These are phyloP conservation scores for Lenwebbia sp. DNA, from an alignment of 345 rosid genomes.

Conservation along the genomic window DNA sequence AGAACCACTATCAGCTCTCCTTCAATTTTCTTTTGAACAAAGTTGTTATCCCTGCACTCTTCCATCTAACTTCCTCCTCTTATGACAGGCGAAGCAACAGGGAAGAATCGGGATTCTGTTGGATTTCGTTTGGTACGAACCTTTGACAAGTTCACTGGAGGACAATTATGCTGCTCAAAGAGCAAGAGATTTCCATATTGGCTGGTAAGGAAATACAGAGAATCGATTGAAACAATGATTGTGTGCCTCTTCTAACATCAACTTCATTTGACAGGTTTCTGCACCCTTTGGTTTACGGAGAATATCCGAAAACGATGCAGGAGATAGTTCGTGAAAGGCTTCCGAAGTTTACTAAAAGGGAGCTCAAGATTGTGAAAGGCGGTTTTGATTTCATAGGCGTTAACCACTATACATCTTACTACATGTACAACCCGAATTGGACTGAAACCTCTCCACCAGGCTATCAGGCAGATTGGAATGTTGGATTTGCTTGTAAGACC, in stretches of 20 bases:
- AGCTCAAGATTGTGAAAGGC: constrained; percentile 40
- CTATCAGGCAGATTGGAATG: constrained; percentile 54
- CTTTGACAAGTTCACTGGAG: constrained; percentile 36
- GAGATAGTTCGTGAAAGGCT: constrained; percentile 28
- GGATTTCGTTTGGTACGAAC: constrained; percentile 63
- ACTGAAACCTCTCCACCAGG: constrained; percentile 21
- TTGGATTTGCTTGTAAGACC: constrained; percentile 40
- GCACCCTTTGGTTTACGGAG: constrained; percentile 58
- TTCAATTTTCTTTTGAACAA: neutral
- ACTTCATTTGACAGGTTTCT: constrained; percentile 29
- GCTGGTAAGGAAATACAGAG: constrained; percentile 31
- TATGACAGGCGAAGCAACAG: constrained; percentile 29
- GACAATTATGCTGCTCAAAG: constrained; percentile 58
- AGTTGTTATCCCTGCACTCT: neutral
- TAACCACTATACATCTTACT: constrained; percentile 47
- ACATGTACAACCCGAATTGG: constrained; percentile 23
- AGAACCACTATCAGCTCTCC: neutral
- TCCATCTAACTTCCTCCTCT: neutral
- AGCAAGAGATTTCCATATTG: constrained; percentile 64
- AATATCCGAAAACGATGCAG: constrained; percentile 57
- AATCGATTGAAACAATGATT: neutral
- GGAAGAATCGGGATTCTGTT: constrained; percentile 57
- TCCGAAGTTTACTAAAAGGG: constrained; percentile 33
- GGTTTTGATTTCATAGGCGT: constrained; percentile 40
- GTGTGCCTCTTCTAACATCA: neutral